phyloP scores from a whole-genome alignment of 345 rosid species.

The Euclidium syriacum region DNA sequence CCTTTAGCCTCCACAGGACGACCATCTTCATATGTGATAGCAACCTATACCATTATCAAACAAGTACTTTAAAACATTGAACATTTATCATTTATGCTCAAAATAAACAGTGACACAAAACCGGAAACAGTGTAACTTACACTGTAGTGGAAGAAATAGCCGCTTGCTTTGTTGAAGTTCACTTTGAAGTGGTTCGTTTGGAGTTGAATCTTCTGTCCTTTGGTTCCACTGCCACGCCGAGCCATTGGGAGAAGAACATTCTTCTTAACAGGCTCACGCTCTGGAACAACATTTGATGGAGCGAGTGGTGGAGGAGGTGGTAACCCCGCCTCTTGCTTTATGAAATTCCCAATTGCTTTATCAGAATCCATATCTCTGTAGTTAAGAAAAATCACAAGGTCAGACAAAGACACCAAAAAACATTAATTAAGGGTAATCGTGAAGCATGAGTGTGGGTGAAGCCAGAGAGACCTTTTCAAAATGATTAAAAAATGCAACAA shows the following conservation, averaged over 20 bases:
- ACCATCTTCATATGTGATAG: conserved; percentile 73
- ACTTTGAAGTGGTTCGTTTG: conserved; percentile 82
- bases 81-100: neutral
- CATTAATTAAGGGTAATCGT: neutral
- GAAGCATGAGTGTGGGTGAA: neutral
- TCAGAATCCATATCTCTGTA: conserved; percentile 47
- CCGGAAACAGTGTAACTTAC: conserved; percentile 34
- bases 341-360: conserved; percentile 35
- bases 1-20: conserved; percentile 74
- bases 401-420: neutral
- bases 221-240: conserved; percentile 56
- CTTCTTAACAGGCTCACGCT: conserved; percentile 43
- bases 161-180: conserved; percentile 42
- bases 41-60: conserved; percentile 40
- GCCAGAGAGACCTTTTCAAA: neutral
- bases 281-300: conserved; percentile 49
- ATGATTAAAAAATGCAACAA: neutral
- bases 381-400: neutral
- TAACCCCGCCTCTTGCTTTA: conserved; percentile 15
- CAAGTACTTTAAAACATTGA: neutral
- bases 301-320: conserved; percentile 64
- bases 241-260: conserved; percentile 49
- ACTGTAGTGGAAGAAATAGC: conserved; percentile 66
- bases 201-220: conserved; percentile 50
- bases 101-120: neutral